Evolutionary conservation across 768 basidiomycete species (phyloP), one percentile per base, ranked within the genome.

Genomic region (Mycena sanguinolenta): DNA sequence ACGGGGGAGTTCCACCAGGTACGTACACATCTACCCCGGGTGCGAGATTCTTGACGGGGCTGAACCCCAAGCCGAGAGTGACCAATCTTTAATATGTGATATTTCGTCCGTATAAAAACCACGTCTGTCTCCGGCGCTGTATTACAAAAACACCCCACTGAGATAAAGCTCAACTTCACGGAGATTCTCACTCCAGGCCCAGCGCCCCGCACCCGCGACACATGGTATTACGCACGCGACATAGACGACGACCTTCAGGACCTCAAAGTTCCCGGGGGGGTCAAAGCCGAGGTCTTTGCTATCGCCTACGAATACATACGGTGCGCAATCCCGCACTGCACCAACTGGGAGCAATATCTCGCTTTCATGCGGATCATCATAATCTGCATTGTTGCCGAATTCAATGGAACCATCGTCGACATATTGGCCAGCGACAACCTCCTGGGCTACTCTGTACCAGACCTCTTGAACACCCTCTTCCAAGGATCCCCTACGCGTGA

Each of bases 341-440:
- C 59, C 44, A 61, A 61, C 59, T 61, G 59, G 59, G 28, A 21
- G 12, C 59, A 44, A 30, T 61, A 61, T 34, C 27, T 61, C 59
- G 59, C 59, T 17, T 61, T 49, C 59, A 23, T 49, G 59, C 59
- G 59, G 5, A 30, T 25, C 21, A 61, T 61, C 13, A 14, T 49
- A 17, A 32, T 46, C 44, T 21, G 3, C 10, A 21, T 21, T 4
- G 32, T 23, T 14, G 28, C 30, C 21, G 46, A 44, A 39, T 39
- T 59, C 44, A 46, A 21, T 1, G 44, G 44, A 21, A 58, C 9
- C 36, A 23, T 42, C 10, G 58, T 38, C 10, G 58, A 58, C 27
- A 13, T 58, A n/a, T 13, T 42, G 58, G 58, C 58, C 21, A 36
- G 58, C 25, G 58, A 58, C 58, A 28, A 38, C 7, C 16, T 58